phyloP scores from a whole-genome alignment of 768 basidiomycete genomes.

The Boletus reticulatus region DNA sequence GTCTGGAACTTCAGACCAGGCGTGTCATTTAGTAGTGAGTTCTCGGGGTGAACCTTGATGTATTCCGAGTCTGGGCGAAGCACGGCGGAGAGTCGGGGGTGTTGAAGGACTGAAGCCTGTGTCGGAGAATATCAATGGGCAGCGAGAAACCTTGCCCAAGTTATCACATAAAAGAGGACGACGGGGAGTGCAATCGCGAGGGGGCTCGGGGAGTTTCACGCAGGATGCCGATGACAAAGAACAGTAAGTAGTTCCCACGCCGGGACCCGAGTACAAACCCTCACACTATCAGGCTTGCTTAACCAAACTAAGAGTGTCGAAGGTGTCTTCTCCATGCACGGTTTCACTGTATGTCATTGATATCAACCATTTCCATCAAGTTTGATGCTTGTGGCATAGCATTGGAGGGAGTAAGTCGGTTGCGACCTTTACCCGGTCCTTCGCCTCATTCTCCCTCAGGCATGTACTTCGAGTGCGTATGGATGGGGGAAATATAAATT shows the following conservation, averaged over 20 bases:
- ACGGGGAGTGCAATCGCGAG: no score
- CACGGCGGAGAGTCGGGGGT: slow-evolving; percentile 75
- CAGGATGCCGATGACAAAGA: no score
- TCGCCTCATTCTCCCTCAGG: slow-evolving; percentile 89
- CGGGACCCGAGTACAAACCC: no score
- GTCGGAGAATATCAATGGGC: slow-evolving; percentile 36
- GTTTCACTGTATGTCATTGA: slow-evolving; percentile 66
- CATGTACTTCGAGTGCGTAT: slow-evolving; percentile 23
- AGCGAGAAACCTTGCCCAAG: slow-evolving; percentile 65
- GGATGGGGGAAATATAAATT: background rate
- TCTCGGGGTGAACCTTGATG: slow-evolving; percentile 79
- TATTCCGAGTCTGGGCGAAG: slow-evolving; percentile 74
- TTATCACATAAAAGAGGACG: slow-evolving; percentile 13
- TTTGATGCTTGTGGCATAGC: slow-evolving; percentile 40
- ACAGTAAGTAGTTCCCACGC: no score
- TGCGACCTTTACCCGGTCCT: slow-evolving; percentile 87
- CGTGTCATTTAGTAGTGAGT: slow-evolving; percentile 70
- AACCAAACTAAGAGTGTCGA: no score
- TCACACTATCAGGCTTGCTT: no score
- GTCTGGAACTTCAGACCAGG: slow-evolving; percentile 91
- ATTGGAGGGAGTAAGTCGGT: slow-evolving; percentile 86
- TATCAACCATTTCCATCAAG: background rate
- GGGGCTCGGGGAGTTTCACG: no score
- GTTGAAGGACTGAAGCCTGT: slow-evolving; percentile 54
- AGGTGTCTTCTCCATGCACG: slow-evolving; percentile 68